Percentiles rank a stretch among this genome's conserved stretches.
Evolutionary conservation across 1,284 basidiomycete species (phyloP).

Genomic region (Hortiboletus rubellus): DNA sequence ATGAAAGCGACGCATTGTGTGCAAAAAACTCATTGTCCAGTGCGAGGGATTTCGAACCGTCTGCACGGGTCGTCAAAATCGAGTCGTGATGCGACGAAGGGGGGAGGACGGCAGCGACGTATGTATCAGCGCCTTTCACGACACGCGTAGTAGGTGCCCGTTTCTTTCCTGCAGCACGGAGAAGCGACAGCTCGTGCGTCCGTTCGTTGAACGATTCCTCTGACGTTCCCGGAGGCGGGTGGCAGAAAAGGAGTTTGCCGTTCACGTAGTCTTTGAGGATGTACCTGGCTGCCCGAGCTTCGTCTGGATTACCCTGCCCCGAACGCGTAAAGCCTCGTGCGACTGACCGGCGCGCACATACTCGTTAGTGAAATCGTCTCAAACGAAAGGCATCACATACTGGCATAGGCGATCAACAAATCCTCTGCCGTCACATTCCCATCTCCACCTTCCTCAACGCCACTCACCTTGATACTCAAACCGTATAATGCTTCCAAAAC

Average conservation of each 20-base stretch:
- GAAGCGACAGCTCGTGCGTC: slow-evolving; percentile 65
- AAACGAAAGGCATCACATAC: slow-evolving; percentile 51
- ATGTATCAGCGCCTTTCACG: slow-evolving; percentile 80
- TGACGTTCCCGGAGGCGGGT: slow-evolving; percentile 76
- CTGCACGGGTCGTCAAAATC: slow-evolving; percentile 29
- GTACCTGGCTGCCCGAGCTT: slow-evolving; percentile 90
- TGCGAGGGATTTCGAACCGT: slow-evolving; percentile 57
- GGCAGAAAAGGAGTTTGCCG: slow-evolving; percentile 89
- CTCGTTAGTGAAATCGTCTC: slow-evolving; percentile 9
- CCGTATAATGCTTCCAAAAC: slow-evolving; percentile 94
- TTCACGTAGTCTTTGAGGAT: slow-evolving; percentile 98
- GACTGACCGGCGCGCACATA: slow-evolving; percentile 48
- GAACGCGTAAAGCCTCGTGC: slow-evolving; percentile 92
- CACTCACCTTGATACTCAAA: slow-evolving; percentile 68
- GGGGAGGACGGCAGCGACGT: slow-evolving; percentile 42
- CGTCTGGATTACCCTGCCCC: slow-evolving; percentile 97
- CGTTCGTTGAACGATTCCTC: slow-evolving; percentile 78
- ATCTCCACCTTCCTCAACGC: slow-evolving; percentile 84
- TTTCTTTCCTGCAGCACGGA: slow-evolving; percentile 70
- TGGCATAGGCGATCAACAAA: slow-evolving; percentile 86
- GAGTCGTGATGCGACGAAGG: slow-evolving; percentile 13
- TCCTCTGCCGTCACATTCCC: slow-evolving; percentile 80
- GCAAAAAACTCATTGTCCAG: slow-evolving; percentile 88
- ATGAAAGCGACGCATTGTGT: slow-evolving; percentile 48
- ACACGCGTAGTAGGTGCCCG: slow-evolving; percentile 85